These are phyloP conservation scores for Prunus armeniaca DNA, from an alignment of 306 rosid species.

Conservation along the genomic window DNA sequence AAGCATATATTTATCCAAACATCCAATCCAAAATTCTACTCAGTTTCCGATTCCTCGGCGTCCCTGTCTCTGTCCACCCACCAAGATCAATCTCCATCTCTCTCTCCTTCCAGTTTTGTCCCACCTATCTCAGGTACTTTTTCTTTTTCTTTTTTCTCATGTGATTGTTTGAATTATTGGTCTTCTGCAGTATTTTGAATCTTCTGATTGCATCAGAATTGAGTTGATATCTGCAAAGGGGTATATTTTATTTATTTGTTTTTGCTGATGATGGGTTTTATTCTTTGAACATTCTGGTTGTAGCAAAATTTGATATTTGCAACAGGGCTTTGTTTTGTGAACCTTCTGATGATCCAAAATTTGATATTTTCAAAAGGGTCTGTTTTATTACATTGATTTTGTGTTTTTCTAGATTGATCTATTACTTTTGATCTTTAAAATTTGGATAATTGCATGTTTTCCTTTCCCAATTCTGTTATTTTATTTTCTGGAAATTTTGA, in stretches of 20 bases:
- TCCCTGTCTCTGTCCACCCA: slow-evolving; percentile 25
- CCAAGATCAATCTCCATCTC: slow-evolving; percentile 22
- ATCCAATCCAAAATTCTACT: slow-evolving; percentile 15
- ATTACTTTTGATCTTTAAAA: neutral
- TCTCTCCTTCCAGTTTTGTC: slow-evolving; percentile 24
- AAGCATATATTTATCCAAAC: slow-evolving; percentile 16
- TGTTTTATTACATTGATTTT: neutral
- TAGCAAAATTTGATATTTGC: neutral
- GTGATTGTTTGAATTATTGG: neutral
- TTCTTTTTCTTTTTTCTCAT: neutral
- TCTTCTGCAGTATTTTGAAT: slow-evolving; percentile 25
- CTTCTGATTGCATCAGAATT: slow-evolving; percentile 16
- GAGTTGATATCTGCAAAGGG: slow-evolving; percentile 19
- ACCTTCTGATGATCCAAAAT: neutral
- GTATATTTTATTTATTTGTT: neutral
- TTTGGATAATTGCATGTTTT: neutral
- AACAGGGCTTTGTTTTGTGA: neutral
- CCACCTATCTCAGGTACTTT: slow-evolving; percentile 42
- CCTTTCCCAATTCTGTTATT: neutral
- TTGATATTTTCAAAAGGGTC: slow-evolving; percentile 3
- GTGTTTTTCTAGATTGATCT: slow-evolving; percentile 9
- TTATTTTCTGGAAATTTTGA: neutral
- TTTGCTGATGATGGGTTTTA: neutral
- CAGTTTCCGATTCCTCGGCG: slow-evolving; percentile 42
- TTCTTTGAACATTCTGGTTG: slow-evolving; percentile 1